Evolutionary conservation across 192 early-diverging fungal species (phyloP), one percentile per base, ranked within the genome.

Genomic region (Coemansia sp.): DNA sequence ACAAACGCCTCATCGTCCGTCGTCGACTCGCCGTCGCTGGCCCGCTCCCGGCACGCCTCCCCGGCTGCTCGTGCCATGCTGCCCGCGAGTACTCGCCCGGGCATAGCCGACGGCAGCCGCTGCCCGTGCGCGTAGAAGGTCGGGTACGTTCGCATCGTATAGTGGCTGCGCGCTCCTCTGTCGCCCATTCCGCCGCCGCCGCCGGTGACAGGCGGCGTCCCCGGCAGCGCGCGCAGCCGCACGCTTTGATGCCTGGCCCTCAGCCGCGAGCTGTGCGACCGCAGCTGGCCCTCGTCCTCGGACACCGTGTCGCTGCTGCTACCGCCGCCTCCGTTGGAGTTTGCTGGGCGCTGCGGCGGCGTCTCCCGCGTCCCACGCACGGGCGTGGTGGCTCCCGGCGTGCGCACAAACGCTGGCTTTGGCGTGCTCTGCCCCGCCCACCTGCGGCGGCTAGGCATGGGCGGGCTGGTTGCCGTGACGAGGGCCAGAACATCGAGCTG

Each of bases 391-490:
- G n/a, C 24, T 20, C 56, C 64, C 1, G 15, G 56, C 4, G 27
- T 38, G 0, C 62, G 47, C 22, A 39, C 9, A 12, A 57, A 59
- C 17, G 67, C 54, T 1, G 73, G 70, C 67, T 74, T 73, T 20
- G 67, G 64, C 2, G 70, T 77, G 61, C 65, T 71, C 20, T 73
- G 68, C 10, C 53, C 64, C 6, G n/a, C 51, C 80, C 80, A 83
- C 29, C 65, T 60, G 32, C 65, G 63, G 10, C 74, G 80, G 22
- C 80, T 77, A 20, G 80, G 80, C 74, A 83, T 77, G 3, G 80
- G 80, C 46, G 80, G 80, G 62, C 80, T 83, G 37, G 80, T 83
- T 9, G 80, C 80, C 11, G 80, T 83, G 19, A 83, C 80, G 15
- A 83, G 65, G 25, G 80, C 80, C 40, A 83, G 43, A 1, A 83